A percentile compares a stretch with the other conserved stretches of the same genome.
These are phyloP conservation scores for Colletotrichum musae DNA, from an alignment of 2,329 filamentous ascomycete genomes.

Conservation along the genomic window DNA sequence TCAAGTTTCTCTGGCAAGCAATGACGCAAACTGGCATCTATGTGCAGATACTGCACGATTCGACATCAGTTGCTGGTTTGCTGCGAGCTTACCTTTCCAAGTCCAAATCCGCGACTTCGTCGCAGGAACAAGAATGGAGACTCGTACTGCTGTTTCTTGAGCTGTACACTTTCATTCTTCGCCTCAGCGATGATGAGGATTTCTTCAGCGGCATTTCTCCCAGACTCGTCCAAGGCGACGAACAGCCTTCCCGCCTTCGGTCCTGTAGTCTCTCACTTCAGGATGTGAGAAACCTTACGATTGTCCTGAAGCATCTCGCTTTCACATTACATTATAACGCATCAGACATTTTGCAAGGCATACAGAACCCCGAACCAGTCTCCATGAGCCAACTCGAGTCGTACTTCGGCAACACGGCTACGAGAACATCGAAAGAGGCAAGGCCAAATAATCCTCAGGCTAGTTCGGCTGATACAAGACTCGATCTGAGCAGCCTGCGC, in stretches of 20 bases:
- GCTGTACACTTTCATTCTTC: constrained; percentile 91
- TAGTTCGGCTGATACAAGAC: constrained; percentile 44
- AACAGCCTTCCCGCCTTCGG: constrained; percentile 62
- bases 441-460: background rate
- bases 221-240: constrained; percentile 51
- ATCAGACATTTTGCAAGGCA: constrained; percentile 66
- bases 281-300: constrained; percentile 81
- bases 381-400: constrained; percentile 35
- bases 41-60: constrained; percentile 33
- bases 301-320: constrained; percentile 90
- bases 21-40: constrained; percentile 58
- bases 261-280: constrained; percentile 77
- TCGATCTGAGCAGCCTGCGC: constrained; percentile 84
- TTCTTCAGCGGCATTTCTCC: constrained; percentile 78
- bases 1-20: constrained; percentile 87
- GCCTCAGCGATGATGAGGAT: constrained; percentile 96
- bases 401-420: constrained; percentile 29
- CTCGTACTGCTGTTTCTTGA: constrained; percentile 93
- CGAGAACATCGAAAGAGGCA: constrained; percentile 23
- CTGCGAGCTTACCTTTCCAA: constrained; percentile 47
- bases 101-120: constrained; percentile 42
- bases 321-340: constrained; percentile 92
- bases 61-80: constrained; percentile 44
- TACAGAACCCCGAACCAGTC: constrained; percentile 25
- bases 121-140: constrained; percentile 82